Conservation (phyloP, 2,329 filamentous ascomycete species). For the Ciborinia camelliae region DNA sequence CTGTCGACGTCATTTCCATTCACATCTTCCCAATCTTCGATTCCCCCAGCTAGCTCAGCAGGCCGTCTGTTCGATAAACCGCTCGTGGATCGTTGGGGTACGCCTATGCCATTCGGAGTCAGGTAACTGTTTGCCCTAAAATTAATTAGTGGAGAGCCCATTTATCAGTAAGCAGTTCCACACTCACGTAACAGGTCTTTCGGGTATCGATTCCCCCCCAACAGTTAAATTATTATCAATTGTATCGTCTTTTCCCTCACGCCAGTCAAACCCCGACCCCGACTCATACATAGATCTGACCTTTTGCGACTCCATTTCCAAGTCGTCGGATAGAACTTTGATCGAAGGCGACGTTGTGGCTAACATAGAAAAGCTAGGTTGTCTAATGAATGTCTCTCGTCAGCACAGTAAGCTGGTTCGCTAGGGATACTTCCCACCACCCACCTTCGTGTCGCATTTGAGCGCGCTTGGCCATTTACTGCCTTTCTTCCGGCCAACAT, state of each 20-base stretch:
- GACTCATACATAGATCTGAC: slow-evolving; percentile 39
- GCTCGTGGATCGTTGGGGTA: slow-evolving; percentile 28
- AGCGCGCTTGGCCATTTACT: slow-evolving; percentile 29
- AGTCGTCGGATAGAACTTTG: slow-evolving; percentile 33
- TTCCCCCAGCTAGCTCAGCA: slow-evolving; percentile 53
- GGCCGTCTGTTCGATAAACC: slow-evolving; percentile 29
- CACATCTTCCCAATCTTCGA: slow-evolving; percentile 67
- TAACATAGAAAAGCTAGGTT: slow-evolving; percentile 35
- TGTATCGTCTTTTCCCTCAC: slow-evolving; percentile 25
- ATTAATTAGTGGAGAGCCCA: slow-evolving; percentile 23
- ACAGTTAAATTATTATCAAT: slow-evolving; percentile 16
- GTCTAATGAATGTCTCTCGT: slow-evolving; percentile 28
- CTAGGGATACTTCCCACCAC: slow-evolving; percentile 12
- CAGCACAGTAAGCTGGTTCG: slow-evolving; percentile 16
- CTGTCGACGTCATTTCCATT: slow-evolving; percentile 60
- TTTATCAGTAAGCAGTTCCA: slow-evolving; percentile 16
- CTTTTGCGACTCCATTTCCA: slow-evolving; percentile 38
- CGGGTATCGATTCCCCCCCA: slow-evolving; percentile 19
- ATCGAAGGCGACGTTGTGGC: slow-evolving; percentile 25
- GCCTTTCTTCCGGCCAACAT: slow-evolving; percentile 53
- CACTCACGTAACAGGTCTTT: slow-evolving; percentile 20
- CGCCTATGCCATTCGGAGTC: slow-evolving; percentile 19
- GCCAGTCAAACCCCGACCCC: slow-evolving; percentile 30
- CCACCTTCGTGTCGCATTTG: slow-evolving; percentile 30
- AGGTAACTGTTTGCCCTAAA: slow-evolving; percentile 24